phyloP scores from a whole-genome alignment of 495 filamentous ascomycete genomes.

The Penicillium coprophilum region DNA sequence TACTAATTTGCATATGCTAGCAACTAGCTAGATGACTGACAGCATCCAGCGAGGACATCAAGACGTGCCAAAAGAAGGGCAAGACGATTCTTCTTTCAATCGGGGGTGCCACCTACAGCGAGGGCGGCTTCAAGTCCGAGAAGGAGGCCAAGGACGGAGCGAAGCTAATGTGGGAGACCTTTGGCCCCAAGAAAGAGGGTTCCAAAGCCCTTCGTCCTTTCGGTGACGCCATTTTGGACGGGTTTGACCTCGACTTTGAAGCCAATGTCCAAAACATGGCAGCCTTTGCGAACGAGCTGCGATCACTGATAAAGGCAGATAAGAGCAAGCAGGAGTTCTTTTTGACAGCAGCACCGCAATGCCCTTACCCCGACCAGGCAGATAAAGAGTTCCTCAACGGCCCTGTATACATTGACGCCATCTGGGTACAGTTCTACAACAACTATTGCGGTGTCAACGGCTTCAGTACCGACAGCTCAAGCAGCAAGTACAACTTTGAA shows the following conservation, averaged over 20 bases:
- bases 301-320: conserved; percentile 52
- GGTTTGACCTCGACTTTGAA: conserved; percentile 73
- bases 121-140: conserved; percentile 58
- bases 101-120: conserved; percentile 61
- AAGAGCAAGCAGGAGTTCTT: conserved; percentile 52
- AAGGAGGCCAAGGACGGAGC: conserved; percentile 56
- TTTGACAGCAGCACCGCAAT: conserved; percentile 68
- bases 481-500: conserved; percentile 65
- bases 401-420: conserved; percentile 57
- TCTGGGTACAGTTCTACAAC: conserved; percentile 76
- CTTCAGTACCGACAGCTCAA: conserved; percentile 48
- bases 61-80: conserved; percentile 59
- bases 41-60: conserved; percentile 52
- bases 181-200: conserved; percentile 44
- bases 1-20: neutral
- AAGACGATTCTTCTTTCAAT: conserved; percentile 70
- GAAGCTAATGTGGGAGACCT: conserved; percentile 63
- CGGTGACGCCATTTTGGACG: conserved; percentile 62
- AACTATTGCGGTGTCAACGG: conserved; percentile 63
- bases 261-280: conserved; percentile 48
- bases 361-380: conserved; percentile 61
- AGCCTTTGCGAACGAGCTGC: conserved; percentile 56
- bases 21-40: conserved; percentile 19
- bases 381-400: conserved; percentile 56
- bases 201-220: conserved; percentile 57